Evolutionary conservation across 805 yeast species (phyloP), one percentile per base, ranked within the genome.

Genomic region (Lipomyces lipofer): DNA sequence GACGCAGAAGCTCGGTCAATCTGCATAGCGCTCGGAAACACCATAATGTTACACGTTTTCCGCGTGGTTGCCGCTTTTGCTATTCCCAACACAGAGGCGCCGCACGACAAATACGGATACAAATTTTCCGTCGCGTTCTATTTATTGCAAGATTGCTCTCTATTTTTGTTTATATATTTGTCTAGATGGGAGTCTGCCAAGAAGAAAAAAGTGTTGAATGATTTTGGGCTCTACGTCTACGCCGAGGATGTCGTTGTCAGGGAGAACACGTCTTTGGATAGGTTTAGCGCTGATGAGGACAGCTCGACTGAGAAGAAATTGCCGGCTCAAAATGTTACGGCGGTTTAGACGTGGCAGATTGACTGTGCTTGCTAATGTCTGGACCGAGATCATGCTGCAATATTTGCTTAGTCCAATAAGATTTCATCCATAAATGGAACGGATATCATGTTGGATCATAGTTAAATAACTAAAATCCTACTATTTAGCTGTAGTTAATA

Each of bases 51-150:
- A 63, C 49, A 65, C 69, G 4, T 65, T 71, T 35, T 66, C 65
- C 45, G 71, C 75, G n/a, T 70, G 72, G 70, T 48, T 71, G 30
- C 75, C 73, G 36, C 60, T 70, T 7, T 58, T 69, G 17, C 58
- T 71, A 19, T 71, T 62, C 57, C 71, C 71, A 22, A 66, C 73
- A 9, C 65, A 21, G 60, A 67, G 24, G 74, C 75, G 1, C 75
- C 74, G 15, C 64, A 62, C 44, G 71, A 69, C 28, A 49, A 46
- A 15, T 32, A 40, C n/a, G 59, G 56, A 9, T 56, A 56, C 27
- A 43, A 56, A 28, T 46, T 56, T 27, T 47, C 60, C 15, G 49
- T 46, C 13, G 60, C 43, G 3, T 46, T 56, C 15, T 43, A 45
- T 19, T 32, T 47, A 8, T 8, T 54, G 19, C 45, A 42, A 15